Evolutionary conservation across 1,284 basidiomycete species (phyloP).

Genomic region (Vanrija humicola): DNA sequence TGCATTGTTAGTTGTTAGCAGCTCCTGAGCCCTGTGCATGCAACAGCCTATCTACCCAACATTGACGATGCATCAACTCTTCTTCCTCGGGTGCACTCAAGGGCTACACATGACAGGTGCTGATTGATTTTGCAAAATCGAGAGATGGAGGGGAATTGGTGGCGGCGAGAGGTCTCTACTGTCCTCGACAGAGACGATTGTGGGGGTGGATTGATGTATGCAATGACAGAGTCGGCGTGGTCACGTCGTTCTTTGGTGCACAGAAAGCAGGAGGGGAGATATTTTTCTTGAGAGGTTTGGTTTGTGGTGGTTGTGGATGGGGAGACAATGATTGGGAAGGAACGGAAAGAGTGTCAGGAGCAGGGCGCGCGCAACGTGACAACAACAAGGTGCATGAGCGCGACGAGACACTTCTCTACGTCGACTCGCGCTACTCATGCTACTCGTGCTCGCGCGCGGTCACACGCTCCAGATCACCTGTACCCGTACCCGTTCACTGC

Average conservation of each 20-base stretch:
- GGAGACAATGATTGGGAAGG: not conserved
- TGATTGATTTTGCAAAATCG: not conserved
- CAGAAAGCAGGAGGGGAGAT: not conserved
- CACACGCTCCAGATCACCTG: not conserved
- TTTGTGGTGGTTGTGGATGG: not conserved
- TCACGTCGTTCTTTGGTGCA: no score
- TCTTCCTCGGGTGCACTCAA: conserved; percentile 1
- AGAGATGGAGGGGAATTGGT: not conserved
- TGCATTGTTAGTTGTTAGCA: no score
- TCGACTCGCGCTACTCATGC: not conserved
- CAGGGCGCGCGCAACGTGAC: not conserved
- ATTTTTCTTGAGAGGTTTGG: not conserved
- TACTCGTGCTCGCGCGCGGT: not conserved
- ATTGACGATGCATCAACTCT: conserved; percentile 10
- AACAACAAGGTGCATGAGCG: not conserved
- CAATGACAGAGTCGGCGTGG: not conserved
- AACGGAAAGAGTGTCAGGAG: not conserved
- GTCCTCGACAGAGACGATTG: not conserved
- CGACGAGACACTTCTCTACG: not conserved
- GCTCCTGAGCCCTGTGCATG: no score
- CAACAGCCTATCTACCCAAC: not conserved
- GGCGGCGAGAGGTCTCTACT: not conserved
- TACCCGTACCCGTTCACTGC: conserved; percentile 16
- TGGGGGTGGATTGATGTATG: conserved; percentile 1
- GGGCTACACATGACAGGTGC: conserved; percentile 3